Percentiles rank a stretch among this genome's conserved stretches.
phyloP scores from a whole-genome alignment of 352 stramenopile genomes.

The Aphanomyces stellatus region DNA sequence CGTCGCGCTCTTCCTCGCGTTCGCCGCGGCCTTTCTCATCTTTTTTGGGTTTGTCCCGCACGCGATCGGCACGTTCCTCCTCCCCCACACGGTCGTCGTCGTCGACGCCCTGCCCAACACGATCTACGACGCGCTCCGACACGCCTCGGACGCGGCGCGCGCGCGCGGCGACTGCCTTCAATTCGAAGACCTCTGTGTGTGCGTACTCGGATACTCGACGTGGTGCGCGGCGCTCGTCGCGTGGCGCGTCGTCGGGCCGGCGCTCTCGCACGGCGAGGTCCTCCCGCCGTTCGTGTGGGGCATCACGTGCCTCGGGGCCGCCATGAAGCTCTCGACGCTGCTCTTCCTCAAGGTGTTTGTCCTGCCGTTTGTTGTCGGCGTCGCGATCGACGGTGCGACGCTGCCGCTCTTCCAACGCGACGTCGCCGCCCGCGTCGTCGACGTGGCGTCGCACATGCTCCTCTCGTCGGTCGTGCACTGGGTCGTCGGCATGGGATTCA shows the following conservation, averaged over 20 bases:
- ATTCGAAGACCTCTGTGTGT: conserved; percentile 73
- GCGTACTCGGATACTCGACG: conserved; percentile 58
- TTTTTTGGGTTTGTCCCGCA: conserved; percentile 94
- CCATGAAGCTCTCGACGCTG: conserved; percentile 93
- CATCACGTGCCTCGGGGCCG: conserved; percentile 64
- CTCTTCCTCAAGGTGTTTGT: conserved; percentile 97
- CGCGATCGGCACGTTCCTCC: conserved; percentile 27
- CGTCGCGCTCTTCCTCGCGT: conserved; percentile 94
- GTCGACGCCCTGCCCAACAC: conserved; percentile 88
- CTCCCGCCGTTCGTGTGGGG: conserved; percentile 73
- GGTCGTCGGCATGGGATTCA: conserved; percentile 96
- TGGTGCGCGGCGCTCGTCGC: conserved; percentile 82
- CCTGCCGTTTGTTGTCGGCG: conserved; percentile 88
- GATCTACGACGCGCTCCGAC: conserved; percentile 54
- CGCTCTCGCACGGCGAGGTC: conserved; percentile 58
- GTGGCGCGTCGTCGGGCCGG: conserved; percentile 79
- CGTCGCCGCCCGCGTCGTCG: conserved; percentile 55
- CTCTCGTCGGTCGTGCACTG: conserved; percentile 93
- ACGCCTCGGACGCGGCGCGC: conserved; percentile 48
- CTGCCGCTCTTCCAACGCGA: conserved; percentile 82
- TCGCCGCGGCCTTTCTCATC: conserved; percentile 94
- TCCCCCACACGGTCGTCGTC: neutral
- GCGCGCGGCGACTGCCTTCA: conserved; percentile 69
- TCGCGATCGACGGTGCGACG: conserved; percentile 91
- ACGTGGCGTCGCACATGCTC: conserved; percentile 84